Base-by-base conservation (phyloP, 805 yeast species). In the Blastobotrys americana region DNA sequence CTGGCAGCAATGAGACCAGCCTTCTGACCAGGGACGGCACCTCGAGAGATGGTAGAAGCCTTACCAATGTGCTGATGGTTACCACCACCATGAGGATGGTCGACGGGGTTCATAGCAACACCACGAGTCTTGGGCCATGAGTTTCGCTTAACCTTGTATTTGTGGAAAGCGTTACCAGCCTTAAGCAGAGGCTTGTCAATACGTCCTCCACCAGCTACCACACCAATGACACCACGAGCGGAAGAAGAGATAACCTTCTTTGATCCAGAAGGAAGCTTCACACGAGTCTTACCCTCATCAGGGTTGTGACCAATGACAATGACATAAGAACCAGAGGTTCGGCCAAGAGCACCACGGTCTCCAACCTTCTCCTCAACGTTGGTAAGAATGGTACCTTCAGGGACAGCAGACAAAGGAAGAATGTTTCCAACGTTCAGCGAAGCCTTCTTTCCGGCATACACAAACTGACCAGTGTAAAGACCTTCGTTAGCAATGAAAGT, bases 31-130 rank as follows among this genome's bases (percentile, higher is more conserved):
- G 98, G 78, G 72, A 90, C 97, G 61, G 97, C 97, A 75, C 95
- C 95, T 84, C 97, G 87, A 64, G 95, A 83, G 67, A 90, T 90
- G 68, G 97, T 90, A 66, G 97, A 90, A 68, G 97, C 97, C 82
- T 90, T 90, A 88, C 97, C 97, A 78, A 89, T 90, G 76, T 90
- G 97, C 81, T 90, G 97, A 77, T 90, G 97, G 96, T 89, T 89
- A 90, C 98, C 98, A 90, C 98, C 97, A 86, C 98, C 98, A 76
- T 90, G 98, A 73, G 98, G 98, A 81, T 90, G 98, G 74, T 90
- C 98, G 73, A 90, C 98, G 74, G 97, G 97, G 80, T 90, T 90
- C 98, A 93, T 90, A 73, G 98, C 98, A 72, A 90, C 97, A 90
- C 97, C 98, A 81, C 97, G 88, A 70, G 97, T 93, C 85, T 87